Percentiles rank a stretch among this genome's conserved stretches.
Evolutionary conservation across 495 filamentous ascomycete genomes (phyloP).

Genomic region (Penicillium samsonianum): DNA sequence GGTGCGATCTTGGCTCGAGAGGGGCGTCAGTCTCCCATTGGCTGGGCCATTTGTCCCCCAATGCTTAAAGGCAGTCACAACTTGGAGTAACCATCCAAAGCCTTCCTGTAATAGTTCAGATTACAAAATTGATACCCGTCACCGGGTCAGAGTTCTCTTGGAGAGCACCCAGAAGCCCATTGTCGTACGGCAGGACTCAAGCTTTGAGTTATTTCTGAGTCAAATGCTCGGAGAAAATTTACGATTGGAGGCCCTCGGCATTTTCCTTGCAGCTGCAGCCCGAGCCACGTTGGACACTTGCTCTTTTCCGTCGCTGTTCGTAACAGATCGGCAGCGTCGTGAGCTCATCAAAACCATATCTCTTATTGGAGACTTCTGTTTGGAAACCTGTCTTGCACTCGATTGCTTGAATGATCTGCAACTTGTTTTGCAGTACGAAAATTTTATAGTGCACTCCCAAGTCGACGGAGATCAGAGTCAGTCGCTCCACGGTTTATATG

Average conservation of each 20-base stretch:
- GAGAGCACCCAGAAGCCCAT: constrained; percentile 29
- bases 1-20: not conserved
- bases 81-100: constrained; percentile 23
- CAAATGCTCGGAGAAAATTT: constrained; percentile 34
- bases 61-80: constrained; percentile 21
- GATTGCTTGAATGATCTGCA: constrained; percentile 47
- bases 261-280: constrained; percentile 38
- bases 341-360: constrained; percentile 27
- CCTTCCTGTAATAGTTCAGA: constrained; percentile 4
- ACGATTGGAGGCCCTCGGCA: constrained; percentile 44
- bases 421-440: constrained; percentile 45
- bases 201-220: constrained; percentile 28
- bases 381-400: constrained; percentile 41
- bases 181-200: constrained; percentile 24
- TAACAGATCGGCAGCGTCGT: constrained; percentile 26
- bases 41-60: constrained; percentile 32
- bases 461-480: constrained; percentile 47
- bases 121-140: constrained; percentile 26
- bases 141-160: constrained; percentile 28
- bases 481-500: not conserved
- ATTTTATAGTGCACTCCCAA: constrained; percentile 44
- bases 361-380: constrained; percentile 28
- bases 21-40: constrained; percentile 34
- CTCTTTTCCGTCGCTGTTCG: constrained; percentile 33
- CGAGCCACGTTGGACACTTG: constrained; percentile 37